Base-by-base conservation (phyloP, 78 protist species). In the Creolimax fragrantissima region DNA sequence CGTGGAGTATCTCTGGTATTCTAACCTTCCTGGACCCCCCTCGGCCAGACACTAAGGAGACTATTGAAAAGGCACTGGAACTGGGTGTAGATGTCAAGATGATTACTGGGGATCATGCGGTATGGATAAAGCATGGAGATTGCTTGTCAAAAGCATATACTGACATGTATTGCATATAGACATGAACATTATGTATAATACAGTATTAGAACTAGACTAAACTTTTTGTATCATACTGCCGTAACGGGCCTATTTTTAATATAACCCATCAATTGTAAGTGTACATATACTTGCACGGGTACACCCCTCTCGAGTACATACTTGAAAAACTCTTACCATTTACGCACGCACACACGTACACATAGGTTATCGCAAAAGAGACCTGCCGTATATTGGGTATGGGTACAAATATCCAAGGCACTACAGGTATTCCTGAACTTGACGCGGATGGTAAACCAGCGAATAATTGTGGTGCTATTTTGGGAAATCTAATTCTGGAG, bases 41-140 rank as follows among this genome's bases (percentile, higher is more conserved):
- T 32, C 95, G 98, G 67, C 93, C 45, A 81, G 98, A 97, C 89
- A 93, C 97, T 36, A 92, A 85, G 35, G 93, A 89, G 37, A 94
- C 96, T 41, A 94, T 97, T 93, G 92, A 86, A 43, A 66, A 88
- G 42, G 95, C 95, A 67, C 17, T 85, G 84, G 93, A 89, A 35
- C 47, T 93, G 92, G 98, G 97, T 81, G 94, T 96, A 17, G 44
- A 84, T 11, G 99, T 97, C 35, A 95, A 93, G 96, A 97, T 97
- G 99, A 93, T 97, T 41, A 97, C 99, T 35, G 99, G 99, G 42
- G 99, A 97, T 88, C 97, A 97, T 47, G 81, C 74, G 11, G 74
- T 58, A n/a, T n/a, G n/a, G n/a, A n/a, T n/a, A n/a, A n/a, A n/a
- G n/a, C n/a, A n/a, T n/a, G n/a, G n/a, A n/a, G n/a, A n/a, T n/a